Percentiles rank a stretch among this genome's conserved stretches.
These are phyloP conservation scores for Lithohypha guttulata DNA, from an alignment of 2,329 filamentous ascomycete species.

Conservation along the genomic window DNA sequence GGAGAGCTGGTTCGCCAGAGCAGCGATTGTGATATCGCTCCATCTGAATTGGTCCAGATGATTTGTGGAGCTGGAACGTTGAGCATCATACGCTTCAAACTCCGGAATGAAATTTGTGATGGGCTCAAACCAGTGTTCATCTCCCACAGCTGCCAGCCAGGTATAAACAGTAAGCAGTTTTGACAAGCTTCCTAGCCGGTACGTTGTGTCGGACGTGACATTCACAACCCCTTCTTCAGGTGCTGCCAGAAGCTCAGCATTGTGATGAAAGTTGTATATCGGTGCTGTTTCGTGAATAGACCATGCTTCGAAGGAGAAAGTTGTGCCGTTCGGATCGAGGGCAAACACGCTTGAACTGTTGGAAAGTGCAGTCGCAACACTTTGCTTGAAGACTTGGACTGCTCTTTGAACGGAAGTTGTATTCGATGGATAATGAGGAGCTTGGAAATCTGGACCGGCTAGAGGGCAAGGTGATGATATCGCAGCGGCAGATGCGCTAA, in stretches of 20 bases:
- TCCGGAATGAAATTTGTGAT: conserved; percentile 33
- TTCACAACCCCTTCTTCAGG: conserved; percentile 9
- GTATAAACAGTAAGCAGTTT: conserved; percentile 31
- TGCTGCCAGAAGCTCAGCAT: conserved; percentile 14
- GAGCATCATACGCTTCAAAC: conserved; percentile 24
- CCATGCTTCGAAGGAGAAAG: conserved; percentile 33
- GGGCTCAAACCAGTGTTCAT: conserved; percentile 29
- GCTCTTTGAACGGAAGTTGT: too few species aligned
- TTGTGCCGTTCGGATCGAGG: conserved; percentile 27
- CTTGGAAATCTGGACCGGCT: too few species aligned
- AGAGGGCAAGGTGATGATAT: too few species aligned
- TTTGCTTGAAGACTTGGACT: too few species aligned
- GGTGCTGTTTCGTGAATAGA: conserved; percentile 26
- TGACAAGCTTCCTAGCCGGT: conserved; percentile 28
- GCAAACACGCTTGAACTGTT: too few species aligned
- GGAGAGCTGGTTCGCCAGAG: conserved; percentile 36
- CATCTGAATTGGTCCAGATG: conserved; percentile 28
- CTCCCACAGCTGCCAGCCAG: conserved; percentile 28
- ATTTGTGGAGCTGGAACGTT: conserved; percentile 18
- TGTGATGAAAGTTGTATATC: conserved; percentile 24
- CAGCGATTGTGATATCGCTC: conserved; percentile 39
- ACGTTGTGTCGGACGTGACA: conserved; percentile 21
- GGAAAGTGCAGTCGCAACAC: too few species aligned
- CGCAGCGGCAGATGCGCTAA: too few species aligned
- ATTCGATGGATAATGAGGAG: too few species aligned